Conservation (phyloP, 257 asterid genomes). For the Solanum pinnatisectum region DNA sequence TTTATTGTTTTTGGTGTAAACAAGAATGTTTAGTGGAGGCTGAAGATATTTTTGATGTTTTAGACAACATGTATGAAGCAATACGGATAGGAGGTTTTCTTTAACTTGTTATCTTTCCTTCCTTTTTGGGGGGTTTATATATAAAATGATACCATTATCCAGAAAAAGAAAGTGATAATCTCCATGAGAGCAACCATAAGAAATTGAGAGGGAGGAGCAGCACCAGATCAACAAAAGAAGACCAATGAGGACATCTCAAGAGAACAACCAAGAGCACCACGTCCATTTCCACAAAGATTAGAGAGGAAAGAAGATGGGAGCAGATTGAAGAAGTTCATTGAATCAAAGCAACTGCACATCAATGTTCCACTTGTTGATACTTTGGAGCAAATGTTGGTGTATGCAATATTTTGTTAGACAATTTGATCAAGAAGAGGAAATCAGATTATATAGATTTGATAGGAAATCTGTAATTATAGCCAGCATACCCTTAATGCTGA, state of each 20-base stretch:
- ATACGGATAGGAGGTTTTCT: not conserved
- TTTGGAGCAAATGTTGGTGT: not conserved
- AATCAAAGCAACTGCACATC: not conserved
- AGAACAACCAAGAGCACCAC: not conserved
- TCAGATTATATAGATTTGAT: too few relatives aligned
- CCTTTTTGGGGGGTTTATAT: not conserved
- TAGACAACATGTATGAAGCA: not conserved
- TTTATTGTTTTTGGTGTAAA: not conserved
- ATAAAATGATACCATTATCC: not conserved
- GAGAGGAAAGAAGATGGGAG: not conserved
- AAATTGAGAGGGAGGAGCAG: not conserved
- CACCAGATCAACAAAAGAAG: not conserved
- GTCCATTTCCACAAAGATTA: not conserved
- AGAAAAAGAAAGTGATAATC: not conserved
- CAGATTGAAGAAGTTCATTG: not conserved
- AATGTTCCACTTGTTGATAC: not conserved
- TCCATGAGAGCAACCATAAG: not conserved
- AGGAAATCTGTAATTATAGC: too few relatives aligned
- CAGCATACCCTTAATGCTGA: too few relatives aligned
- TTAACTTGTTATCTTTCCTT: not conserved
- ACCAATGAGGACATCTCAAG: not conserved
- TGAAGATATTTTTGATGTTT: not conserved
- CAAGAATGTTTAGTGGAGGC: not conserved
- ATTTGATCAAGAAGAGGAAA: not conserved
- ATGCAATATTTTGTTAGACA: not conserved